Evolutionary conservation across 2,329 filamentous ascomycete genomes (phyloP).

Genomic region (Orbilia oligospora): DNA sequence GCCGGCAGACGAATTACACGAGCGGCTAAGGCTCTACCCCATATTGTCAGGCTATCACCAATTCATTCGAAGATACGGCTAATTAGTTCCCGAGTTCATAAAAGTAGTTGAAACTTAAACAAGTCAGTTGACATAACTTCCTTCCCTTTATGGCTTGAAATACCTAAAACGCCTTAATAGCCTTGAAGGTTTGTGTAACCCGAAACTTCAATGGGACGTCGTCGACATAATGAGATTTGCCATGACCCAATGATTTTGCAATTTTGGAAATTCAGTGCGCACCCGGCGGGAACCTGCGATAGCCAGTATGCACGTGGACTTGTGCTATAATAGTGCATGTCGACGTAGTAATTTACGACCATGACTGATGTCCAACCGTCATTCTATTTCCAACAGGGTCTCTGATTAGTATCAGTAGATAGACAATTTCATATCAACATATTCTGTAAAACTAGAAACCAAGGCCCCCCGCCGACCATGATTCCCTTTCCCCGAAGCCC

Average conservation of each 20-base stretch:
- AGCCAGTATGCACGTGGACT: constrained; percentile 1
- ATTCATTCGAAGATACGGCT: not conserved
- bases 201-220: constrained; percentile 8
- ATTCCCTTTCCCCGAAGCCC: not conserved
- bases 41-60: constrained; percentile 5
- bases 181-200: constrained; percentile 11
- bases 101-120: not conserved
- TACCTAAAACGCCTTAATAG: constrained; percentile 6
- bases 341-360: not conserved
- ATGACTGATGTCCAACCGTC: not conserved
- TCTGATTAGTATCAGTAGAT: not conserved
- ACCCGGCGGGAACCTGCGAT: constrained; percentile 4
- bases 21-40: constrained; percentile 29
- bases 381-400: not conserved
- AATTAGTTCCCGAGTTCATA: not conserved
- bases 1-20: constrained; percentile 33
- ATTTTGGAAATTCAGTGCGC: not conserved
- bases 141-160: constrained; percentile 37
- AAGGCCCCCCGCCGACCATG: not conserved
- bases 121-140: constrained; percentile 40
- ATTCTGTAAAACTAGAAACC: not conserved
- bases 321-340: not conserved
- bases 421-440: not conserved
- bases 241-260: constrained; percentile 3
- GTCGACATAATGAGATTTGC: not conserved